phyloP scores from a whole-genome alignment of 192 early-diverging fungal species.

The Chytriomyces hyalinus region DNA sequence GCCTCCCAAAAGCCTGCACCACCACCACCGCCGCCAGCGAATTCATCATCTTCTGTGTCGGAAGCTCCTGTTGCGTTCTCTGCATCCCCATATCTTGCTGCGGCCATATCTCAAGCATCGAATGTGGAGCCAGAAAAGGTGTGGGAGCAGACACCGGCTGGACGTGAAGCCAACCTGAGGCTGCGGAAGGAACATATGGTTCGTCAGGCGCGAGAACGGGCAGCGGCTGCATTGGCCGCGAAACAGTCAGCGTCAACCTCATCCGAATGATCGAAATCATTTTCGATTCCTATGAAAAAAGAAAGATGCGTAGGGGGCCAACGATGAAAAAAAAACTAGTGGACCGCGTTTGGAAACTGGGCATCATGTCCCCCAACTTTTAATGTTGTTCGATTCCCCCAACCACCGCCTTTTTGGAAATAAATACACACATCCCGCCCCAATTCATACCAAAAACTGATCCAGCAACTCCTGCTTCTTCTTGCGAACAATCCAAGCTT shows the following conservation, averaged over 20 bases:
- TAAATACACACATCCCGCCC: not conserved
- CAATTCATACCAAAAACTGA: slow-evolving; percentile 28
- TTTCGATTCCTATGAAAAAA: not conserved
- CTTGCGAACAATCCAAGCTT: slow-evolving; percentile 73
- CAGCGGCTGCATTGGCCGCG: not conserved
- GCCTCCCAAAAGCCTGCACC: slow-evolving; percentile 1
- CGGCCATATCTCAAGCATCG: not conserved
- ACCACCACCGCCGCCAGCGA: slow-evolving; percentile 28
- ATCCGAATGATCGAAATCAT: not conserved
- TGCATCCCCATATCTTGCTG: slow-evolving; percentile 11
- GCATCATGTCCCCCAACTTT: not conserved
- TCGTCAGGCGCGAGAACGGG: slow-evolving; percentile 25
- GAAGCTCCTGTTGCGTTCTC: slow-evolving; percentile 1
- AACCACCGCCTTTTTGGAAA: too few species aligned
- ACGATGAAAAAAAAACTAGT: not conserved
- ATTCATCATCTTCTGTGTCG: slow-evolving; percentile 38
- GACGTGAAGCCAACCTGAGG: slow-evolving; percentile 33
- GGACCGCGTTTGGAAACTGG: not conserved
- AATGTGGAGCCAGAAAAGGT: slow-evolving; percentile 18
- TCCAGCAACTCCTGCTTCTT: slow-evolving; percentile 60
- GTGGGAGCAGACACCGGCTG: slow-evolving; percentile 29
- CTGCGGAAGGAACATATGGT: slow-evolving; percentile 38
- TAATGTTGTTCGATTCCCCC: too few species aligned
- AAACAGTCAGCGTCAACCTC: not conserved
- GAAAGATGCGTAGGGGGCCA: not conserved